phyloP scores from a whole-genome alignment of 805 yeast species.

The Myxozyma neglecta region DNA sequence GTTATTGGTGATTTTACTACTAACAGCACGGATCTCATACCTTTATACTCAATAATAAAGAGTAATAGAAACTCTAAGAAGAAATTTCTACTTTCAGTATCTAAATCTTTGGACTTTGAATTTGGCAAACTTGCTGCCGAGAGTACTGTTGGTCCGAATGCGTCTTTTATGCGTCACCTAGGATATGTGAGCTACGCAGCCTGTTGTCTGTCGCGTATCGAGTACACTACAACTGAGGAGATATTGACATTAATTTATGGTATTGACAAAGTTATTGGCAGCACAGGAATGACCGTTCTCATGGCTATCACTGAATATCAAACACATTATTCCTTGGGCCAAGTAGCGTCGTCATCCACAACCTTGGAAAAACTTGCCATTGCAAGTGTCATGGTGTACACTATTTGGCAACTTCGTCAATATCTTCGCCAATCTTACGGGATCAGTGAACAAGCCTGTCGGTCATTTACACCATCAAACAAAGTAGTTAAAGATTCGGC shows the following conservation, averaged over 20 bases:
- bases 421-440: slow-evolving; percentile 16
- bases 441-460: slow-evolving; percentile 21
- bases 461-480: slow-evolving; percentile 7
- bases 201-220: slow-evolving; percentile 45
- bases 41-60: slow-evolving; percentile 48
- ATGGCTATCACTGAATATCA: slow-evolving; percentile 15
- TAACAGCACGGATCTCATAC: slow-evolving; percentile 41
- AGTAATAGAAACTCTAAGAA: slow-evolving; percentile 45
- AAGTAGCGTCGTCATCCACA: not conserved
- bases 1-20: slow-evolving; percentile 22
- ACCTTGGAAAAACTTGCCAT: slow-evolving; percentile 10
- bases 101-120: slow-evolving; percentile 19
- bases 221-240: slow-evolving; percentile 53
- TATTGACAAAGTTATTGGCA: slow-evolving; percentile 47
- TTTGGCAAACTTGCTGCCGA: slow-evolving; percentile 36
- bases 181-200: slow-evolving; percentile 43
- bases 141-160: slow-evolving; percentile 35
- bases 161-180: slow-evolving; percentile 30
- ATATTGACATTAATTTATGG: slow-evolving; percentile 47
- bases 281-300: slow-evolving; percentile 42
- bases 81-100: slow-evolving; percentile 41
- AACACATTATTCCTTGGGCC: not conserved
- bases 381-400: slow-evolving; percentile 10
- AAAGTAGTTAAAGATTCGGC: slow-evolving; percentile 12
- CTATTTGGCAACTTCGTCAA: slow-evolving; percentile 18